Evolutionary conservation across 192 early-diverging fungal genomes (phyloP).

Genomic region (Backusella australiensis): DNA sequence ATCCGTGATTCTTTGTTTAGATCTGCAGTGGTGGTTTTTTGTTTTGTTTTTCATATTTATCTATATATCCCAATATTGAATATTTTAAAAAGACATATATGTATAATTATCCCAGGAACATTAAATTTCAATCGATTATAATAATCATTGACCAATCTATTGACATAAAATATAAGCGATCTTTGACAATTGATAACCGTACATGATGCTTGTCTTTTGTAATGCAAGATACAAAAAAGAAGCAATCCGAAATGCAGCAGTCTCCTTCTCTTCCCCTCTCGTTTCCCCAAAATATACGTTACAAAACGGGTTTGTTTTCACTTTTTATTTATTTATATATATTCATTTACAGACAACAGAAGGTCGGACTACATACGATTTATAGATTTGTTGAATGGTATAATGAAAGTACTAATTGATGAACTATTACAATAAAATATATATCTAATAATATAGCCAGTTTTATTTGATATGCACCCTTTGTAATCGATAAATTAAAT

Average conservation of each 20-base stretch:
- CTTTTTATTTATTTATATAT: background rate
- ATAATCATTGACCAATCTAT: background rate
- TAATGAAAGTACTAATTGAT: background rate
- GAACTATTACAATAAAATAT: background rate
- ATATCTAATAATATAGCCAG: background rate
- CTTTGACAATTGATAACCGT: background rate
- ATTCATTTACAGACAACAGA: background rate
- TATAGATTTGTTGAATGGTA: background rate
- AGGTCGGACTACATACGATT: background rate
- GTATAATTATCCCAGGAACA: background rate
- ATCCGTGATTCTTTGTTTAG: slow-evolving; percentile 2
- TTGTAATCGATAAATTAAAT: background rate
- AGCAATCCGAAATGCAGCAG: background rate
- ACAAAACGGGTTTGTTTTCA: background rate
- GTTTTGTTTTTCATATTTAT: background rate
- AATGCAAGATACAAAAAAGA: background rate
- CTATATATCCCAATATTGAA: background rate
- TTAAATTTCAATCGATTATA: background rate
- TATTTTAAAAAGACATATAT: background rate
- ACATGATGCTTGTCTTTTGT: background rate
- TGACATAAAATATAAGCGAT: background rate
- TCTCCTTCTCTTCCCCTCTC: background rate
- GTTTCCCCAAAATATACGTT: background rate
- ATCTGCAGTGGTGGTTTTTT: background rate
- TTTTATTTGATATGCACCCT: background rate